Conservation (phyloP, 352 stramenopile genomes). For the Elongisporangium undulatum region DNA sequence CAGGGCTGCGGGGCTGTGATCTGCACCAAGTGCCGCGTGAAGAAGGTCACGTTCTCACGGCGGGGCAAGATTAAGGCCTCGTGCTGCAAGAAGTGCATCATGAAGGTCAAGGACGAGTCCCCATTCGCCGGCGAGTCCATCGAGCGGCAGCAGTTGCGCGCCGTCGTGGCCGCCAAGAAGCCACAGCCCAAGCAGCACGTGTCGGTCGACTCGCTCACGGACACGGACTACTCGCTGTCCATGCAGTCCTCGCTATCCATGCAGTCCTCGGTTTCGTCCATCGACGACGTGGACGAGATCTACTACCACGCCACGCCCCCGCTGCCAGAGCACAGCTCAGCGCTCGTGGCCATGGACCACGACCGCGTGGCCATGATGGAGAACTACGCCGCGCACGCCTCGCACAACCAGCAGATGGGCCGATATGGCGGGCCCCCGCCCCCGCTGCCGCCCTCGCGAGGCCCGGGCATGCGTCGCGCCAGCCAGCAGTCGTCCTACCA, state of each 20-base stretch:
- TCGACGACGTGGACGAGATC: conserved; percentile 45
- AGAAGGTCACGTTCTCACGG: conserved; percentile 48
- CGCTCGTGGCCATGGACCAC: conserved; percentile 12
- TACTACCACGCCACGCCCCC: conserved; percentile 15
- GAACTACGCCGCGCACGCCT: conserved; percentile 4
- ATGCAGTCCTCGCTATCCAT: conserved; percentile 54
- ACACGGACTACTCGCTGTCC: conserved; percentile 57
- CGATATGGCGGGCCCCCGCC: conserved; percentile 8
- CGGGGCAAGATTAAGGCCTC: conserved; percentile 59
- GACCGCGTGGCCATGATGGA: not conserved
- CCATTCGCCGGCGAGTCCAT: conserved; percentile 55
- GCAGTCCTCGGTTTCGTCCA: conserved; percentile 32
- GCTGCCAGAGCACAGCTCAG: conserved; percentile 9
- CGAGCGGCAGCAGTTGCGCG: conserved; percentile 23
- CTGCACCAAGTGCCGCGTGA: conserved; percentile 70
- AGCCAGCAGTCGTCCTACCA: conserved; percentile 11
- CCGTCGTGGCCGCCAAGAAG: conserved; percentile 21
- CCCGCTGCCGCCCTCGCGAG: conserved; percentile 21
- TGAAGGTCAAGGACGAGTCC: conserved; percentile 63
- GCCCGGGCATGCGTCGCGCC: not conserved
- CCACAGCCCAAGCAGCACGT: conserved; percentile 23
- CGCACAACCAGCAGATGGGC: conserved; percentile 9
- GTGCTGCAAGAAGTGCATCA: conserved; percentile 70
- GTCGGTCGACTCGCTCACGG: conserved; percentile 27
- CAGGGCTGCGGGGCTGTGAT: conserved; percentile 68